Conservation (phyloP, 441 rosid species). For the Aleurites moluccanus region DNA sequence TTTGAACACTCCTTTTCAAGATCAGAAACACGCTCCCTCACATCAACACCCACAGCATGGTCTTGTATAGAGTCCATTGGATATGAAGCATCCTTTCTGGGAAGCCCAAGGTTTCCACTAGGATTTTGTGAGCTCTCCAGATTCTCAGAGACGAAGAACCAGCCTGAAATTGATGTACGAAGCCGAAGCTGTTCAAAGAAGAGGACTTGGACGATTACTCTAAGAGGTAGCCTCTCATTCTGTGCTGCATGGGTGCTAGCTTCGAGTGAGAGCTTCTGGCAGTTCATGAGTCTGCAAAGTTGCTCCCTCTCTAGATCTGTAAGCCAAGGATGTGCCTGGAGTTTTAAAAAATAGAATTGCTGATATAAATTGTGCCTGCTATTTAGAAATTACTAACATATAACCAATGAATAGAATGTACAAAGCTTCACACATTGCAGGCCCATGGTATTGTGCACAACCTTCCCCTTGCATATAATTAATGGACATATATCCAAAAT, state of each 20-base stretch:
- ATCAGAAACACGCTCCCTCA: slow-evolving; percentile 68
- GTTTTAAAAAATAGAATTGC: slow-evolving; percentile 10
- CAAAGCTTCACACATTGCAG: not conserved
- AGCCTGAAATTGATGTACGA: slow-evolving; percentile 68
- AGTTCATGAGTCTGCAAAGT: slow-evolving; percentile 74
- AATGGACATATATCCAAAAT: not conserved
- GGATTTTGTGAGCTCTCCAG: slow-evolving; percentile 42
- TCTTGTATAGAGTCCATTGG: slow-evolving; percentile 24
- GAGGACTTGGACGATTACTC: slow-evolving; percentile 82
- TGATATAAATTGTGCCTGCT: not conserved
- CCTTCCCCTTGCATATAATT: not conserved
- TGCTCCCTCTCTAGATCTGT: slow-evolving; percentile 77
- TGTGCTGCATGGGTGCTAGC: slow-evolving; percentile 96
- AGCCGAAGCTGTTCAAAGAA: slow-evolving; percentile 96
- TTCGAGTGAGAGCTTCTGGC: slow-evolving; percentile 91
- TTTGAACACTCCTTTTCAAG: slow-evolving; percentile 72
- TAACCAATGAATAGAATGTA: not conserved
- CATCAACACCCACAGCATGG: slow-evolving; percentile 27
- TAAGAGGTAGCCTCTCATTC: slow-evolving; percentile 86
- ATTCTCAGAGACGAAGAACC: slow-evolving; percentile 68
- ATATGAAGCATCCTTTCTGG: slow-evolving; percentile 30
- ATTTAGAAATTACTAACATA: not conserved
- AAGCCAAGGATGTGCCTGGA: slow-evolving; percentile 92
- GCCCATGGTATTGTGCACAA: not conserved
- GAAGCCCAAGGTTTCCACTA: slow-evolving; percentile 37